phyloP scores from a whole-genome alignment of 106 monocot species.

The Dendrobium chrysotoxum region DNA sequence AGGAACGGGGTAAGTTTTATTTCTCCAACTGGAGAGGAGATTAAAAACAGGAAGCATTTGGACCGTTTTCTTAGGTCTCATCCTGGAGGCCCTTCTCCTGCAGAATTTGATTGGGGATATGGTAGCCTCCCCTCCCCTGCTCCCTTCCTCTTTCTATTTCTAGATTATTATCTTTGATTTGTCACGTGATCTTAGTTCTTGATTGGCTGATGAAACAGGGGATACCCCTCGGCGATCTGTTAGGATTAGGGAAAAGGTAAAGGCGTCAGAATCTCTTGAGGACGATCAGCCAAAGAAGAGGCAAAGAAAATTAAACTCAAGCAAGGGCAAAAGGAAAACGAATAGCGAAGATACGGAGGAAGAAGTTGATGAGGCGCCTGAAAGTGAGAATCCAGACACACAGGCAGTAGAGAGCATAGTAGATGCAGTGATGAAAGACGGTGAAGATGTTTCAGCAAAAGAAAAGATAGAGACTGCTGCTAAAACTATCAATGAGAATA shows the following conservation, averaged over 20 bases:
- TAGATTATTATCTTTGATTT: neutral
- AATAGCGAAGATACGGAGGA: neutral
- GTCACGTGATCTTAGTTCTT: neutral
- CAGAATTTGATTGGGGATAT: constrained; percentile 79
- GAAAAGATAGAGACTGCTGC: neutral
- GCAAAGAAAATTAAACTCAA: neutral
- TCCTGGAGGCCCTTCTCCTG: constrained; percentile 50
- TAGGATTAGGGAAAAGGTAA: constrained; percentile 56
- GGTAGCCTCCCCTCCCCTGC: constrained; percentile 24
- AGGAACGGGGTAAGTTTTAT: constrained; percentile 46
- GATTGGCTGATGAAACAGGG: constrained; percentile 24
- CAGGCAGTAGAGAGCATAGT: neutral
- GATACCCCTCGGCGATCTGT: constrained; percentile 69
- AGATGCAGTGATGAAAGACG: neutral
- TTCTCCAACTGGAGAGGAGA: constrained; percentile 73
- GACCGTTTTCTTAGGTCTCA: constrained; percentile 51
- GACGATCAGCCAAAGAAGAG: constrained; percentile 40
- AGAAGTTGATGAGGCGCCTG: neutral
- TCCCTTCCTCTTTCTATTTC: neutral
- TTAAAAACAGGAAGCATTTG: constrained; percentile 61
- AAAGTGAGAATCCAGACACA: neutral
- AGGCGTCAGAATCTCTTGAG: constrained; percentile 35
- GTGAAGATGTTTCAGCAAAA: neutral
- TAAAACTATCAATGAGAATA: neutral
- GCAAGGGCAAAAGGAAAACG: neutral